Conservation (phyloP, 768 basidiomycete genomes). For the Rhodotorula kratochvilovae region DNA sequence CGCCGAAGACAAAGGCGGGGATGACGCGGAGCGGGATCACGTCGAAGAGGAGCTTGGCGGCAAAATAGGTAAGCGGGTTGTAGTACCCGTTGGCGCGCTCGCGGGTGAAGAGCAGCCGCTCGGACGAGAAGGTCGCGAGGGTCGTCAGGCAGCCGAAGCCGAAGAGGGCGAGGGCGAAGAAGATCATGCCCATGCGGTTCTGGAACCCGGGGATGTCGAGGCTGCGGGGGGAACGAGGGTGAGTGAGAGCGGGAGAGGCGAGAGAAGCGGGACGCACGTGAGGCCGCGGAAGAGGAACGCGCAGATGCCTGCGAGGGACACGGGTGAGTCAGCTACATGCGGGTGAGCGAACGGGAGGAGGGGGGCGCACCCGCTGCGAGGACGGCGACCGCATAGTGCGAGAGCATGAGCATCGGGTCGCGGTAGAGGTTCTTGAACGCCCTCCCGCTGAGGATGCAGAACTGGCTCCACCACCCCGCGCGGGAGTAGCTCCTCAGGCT, state of each 20-base stretch:
- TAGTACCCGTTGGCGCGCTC: conserved; percentile 97
- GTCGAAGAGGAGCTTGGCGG: conserved; percentile 96
- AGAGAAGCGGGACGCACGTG: conserved; percentile 46
- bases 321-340: neutral
- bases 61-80: conserved; percentile 91
- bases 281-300: conserved; percentile 90
- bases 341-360: conserved; percentile 3
- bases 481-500: conserved; percentile 54
- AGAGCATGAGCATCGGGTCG: conserved; percentile 81
- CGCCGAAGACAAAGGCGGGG: conserved; percentile 90
- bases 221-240: conserved; percentile 46
- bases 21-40: conserved; percentile 90
- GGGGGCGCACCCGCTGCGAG: conserved; percentile 66
- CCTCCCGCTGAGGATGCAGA: conserved; percentile 85
- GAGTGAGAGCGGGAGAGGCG: too few species aligned
- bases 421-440: conserved; percentile 98
- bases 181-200: conserved; percentile 87
- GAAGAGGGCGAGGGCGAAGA: conserved; percentile 93
- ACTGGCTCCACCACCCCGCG: conserved; percentile 84
- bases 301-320: conserved; percentile 63
- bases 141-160: conserved; percentile 96
- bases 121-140: conserved; percentile 86
- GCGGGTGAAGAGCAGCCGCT: conserved; percentile 95
- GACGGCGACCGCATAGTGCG: conserved; percentile 84
- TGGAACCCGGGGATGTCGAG: conserved; percentile 97